These are phyloP conservation scores for Pinus albicaulis DNA, from an alignment of 75 land plant genomes.

Conservation along the genomic window DNA sequence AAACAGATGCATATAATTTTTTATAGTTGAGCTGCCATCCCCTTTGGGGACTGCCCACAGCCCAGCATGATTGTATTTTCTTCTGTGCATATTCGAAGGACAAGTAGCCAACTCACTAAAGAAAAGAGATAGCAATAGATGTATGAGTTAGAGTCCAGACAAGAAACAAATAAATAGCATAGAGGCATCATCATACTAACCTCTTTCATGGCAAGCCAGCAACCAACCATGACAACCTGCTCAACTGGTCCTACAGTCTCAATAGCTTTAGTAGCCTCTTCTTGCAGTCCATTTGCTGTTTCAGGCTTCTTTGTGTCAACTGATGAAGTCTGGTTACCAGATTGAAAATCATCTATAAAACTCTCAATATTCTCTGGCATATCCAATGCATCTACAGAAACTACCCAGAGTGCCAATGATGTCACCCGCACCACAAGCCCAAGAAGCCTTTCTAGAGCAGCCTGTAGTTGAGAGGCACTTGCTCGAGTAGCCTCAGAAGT, in stretches of 20 bases:
- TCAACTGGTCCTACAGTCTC: constrained; percentile 54
- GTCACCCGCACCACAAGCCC: constrained; percentile 80
- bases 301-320: constrained; percentile 25
- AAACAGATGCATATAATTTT: too few relatives aligned
- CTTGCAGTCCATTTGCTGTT: constrained; percentile 14
- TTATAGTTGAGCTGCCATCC: too few relatives aligned
- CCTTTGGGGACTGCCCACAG: too few relatives aligned
- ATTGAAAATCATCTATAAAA: constrained; percentile 35
- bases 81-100: too few relatives aligned
- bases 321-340: constrained; percentile 15
- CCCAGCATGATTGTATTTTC: too few relatives aligned
- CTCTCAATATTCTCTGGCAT: constrained; percentile 71
- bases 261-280: constrained; percentile 15
- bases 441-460: constrained; percentile 59
- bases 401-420: constrained; percentile 95
- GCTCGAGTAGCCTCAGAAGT: constrained; percentile 53
- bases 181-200: constrained; percentile 24
- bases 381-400: constrained; percentile 90
- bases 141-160: not conserved
- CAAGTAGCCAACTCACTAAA: too few relatives aligned
- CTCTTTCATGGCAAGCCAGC: constrained; percentile 99
- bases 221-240: constrained; percentile 97
- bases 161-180: not conserved
- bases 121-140: not conserved
- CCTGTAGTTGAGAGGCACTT: constrained; percentile 43